A percentile compares a stretch with the other conserved stretches of the same genome.
phyloP scores from a whole-genome alignment of 2,329 filamentous ascomycete species.

The Orbilia oligospora region DNA sequence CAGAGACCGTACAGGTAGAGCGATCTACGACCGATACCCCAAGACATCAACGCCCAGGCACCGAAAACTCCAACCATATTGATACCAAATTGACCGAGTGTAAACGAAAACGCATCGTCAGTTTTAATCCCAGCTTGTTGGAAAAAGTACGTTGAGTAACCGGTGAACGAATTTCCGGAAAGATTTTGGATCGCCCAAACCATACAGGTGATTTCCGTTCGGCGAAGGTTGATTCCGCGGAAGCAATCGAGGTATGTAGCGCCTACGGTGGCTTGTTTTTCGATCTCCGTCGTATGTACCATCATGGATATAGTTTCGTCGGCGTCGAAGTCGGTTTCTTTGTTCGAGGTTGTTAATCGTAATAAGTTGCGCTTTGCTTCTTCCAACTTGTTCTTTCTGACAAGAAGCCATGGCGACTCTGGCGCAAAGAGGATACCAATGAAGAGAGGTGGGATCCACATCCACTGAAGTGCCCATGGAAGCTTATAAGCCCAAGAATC shows the following conservation, averaged over 20 bases:
- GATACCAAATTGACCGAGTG: slow-evolving; percentile 66
- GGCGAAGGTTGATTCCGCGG: slow-evolving; percentile 80
- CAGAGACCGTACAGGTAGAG: slow-evolving; percentile 65
- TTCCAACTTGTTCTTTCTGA: slow-evolving; percentile 75
- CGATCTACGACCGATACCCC: slow-evolving; percentile 65
- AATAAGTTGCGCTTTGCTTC: slow-evolving; percentile 78
- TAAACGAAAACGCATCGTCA: slow-evolving; percentile 70
- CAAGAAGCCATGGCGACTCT: slow-evolving; percentile 81
- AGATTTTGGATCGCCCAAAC: slow-evolving; percentile 69
- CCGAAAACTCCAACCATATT: slow-evolving; percentile 85
- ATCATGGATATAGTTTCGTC: slow-evolving; percentile 94
- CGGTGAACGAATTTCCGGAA: slow-evolving; percentile 65
- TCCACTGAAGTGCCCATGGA: slow-evolving; percentile 82
- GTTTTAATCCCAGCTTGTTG: slow-evolving; percentile 67
- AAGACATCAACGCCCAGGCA: slow-evolving; percentile 74
- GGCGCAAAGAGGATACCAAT: slow-evolving; percentile 78
- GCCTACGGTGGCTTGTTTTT: slow-evolving; percentile 73
- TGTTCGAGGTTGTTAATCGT: slow-evolving; percentile 75
- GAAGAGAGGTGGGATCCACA: slow-evolving; percentile 79
- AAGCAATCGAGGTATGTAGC: slow-evolving; percentile 83
- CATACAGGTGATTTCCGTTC: slow-evolving; percentile 79
- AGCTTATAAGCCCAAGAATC: slow-evolving; percentile 80
- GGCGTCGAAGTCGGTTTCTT: slow-evolving; percentile 81
- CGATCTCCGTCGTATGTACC: slow-evolving; percentile 87
- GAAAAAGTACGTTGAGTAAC: slow-evolving; percentile 69